phyloP scores from a whole-genome alignment of 2,329 filamentous ascomycete genomes.

The Aspergillus sergii region DNA sequence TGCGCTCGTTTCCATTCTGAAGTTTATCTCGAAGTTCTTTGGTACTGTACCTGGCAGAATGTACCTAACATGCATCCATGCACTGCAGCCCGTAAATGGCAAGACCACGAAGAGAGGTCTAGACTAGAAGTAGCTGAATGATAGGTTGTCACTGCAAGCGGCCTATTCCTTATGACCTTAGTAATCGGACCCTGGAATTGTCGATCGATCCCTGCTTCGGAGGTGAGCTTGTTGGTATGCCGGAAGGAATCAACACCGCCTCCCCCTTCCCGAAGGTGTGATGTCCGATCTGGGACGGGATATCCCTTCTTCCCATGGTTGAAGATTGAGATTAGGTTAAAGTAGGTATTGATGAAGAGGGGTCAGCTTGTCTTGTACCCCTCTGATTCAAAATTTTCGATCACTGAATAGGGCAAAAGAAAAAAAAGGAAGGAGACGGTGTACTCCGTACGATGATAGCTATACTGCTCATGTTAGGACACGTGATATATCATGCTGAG shows the following conservation, averaged over 20 bases:
- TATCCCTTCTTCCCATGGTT: slow-evolving; percentile 5
- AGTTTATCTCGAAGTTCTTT: background rate
- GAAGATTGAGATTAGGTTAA: slow-evolving; percentile 2
- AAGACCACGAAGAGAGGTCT: background rate
- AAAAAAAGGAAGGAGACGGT: background rate
- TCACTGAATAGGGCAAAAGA: background rate
- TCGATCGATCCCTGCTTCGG: slow-evolving; percentile 20
- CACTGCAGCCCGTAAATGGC: background rate
- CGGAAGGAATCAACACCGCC: slow-evolving; percentile 18
- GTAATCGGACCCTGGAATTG: slow-evolving; percentile 9
- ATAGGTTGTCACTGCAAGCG: slow-evolving; percentile 17
- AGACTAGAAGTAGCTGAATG: background rate
- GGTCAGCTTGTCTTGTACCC: background rate
- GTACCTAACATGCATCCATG: background rate
- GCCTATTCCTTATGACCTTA: slow-evolving; percentile 1
- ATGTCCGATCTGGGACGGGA: background rate
- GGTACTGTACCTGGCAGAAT: background rate
- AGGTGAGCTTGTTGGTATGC: slow-evolving; percentile 18
- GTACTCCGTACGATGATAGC: background rate
- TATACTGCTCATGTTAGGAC: background rate
- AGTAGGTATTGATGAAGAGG: background rate
- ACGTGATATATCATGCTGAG: background rate
- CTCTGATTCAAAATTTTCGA: background rate
- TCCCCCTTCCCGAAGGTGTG: slow-evolving; percentile 19
- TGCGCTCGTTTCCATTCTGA: background rate